phyloP scores from a whole-genome alignment of 169 alveolate genomes.

The Plasmodium fragile region DNA sequence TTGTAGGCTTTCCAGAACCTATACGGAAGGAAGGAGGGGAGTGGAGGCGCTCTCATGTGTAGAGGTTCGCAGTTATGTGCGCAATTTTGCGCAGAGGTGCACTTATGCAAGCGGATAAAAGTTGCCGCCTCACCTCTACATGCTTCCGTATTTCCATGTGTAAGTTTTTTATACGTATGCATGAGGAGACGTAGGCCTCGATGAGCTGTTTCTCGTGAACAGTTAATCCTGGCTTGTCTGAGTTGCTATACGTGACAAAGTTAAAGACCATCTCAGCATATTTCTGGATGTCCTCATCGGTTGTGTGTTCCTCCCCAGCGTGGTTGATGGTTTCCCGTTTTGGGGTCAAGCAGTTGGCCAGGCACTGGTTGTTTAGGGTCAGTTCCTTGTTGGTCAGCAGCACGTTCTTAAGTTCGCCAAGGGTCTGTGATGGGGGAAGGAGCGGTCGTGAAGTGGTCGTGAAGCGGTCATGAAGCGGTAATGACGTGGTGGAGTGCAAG shows the following conservation, averaged over 20 bases:
- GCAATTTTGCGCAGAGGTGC: not conserved
- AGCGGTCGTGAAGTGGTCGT: not conserved
- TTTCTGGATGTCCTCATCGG: not conserved
- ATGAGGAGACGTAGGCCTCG: slow-evolving; percentile 69
- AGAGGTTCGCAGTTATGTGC: not conserved
- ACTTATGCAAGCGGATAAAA: not conserved
- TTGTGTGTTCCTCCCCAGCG: not conserved
- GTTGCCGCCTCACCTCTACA: slow-evolving; percentile 3
- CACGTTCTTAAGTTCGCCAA: slow-evolving; percentile 20
- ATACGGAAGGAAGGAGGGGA: not conserved
- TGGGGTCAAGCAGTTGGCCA: slow-evolving; percentile 1
- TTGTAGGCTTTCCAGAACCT: slow-evolving; percentile 33
- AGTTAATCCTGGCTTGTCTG: slow-evolving; percentile 24
- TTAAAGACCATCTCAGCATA: slow-evolving; percentile 50
- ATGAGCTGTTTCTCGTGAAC: slow-evolving; percentile 56
- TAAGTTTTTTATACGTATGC: slow-evolving; percentile 43
- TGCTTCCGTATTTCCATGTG: slow-evolving; percentile 35
- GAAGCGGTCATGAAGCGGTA: not conserved
- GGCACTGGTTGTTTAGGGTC: slow-evolving; percentile 16
- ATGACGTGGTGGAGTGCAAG: not conserved
- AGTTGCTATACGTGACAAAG: slow-evolving; percentile 6
- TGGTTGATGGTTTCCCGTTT: slow-evolving; percentile 4
- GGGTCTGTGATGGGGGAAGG: not conserved
- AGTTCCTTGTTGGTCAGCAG: slow-evolving; percentile 27
- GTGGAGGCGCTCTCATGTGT: not conserved